Conservation (phyloP, 83 land plant species). For the Thuja plicata region DNA sequence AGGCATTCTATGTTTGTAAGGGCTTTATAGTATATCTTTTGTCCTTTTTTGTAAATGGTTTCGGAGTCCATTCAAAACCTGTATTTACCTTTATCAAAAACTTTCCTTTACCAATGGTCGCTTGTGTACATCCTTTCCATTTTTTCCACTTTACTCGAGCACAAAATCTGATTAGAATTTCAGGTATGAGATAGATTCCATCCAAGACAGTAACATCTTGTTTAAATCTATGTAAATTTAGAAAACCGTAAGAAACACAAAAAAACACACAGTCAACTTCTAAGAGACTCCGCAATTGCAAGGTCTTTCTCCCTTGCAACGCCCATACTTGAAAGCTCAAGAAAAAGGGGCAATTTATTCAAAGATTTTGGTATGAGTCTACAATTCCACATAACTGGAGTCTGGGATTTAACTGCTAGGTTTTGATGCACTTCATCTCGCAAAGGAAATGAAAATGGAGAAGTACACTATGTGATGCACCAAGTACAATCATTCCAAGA, state of each 20-base stretch:
- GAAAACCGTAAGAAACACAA: background rate
- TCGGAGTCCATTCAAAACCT: no score
- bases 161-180: background rate
- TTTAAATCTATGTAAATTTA: background rate
- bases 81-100: no score
- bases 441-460: background rate
- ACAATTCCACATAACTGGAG: background rate
- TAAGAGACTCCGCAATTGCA: background rate
- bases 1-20: no score
- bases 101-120: background rate
- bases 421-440: background rate
- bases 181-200: background rate
- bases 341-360: background rate
- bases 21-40: no score
- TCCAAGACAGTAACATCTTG: background rate
- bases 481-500: background rate
- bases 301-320: background rate
- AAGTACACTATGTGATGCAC: background rate
- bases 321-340: background rate
- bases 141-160: background rate
- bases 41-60: no score
- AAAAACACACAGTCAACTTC: background rate
- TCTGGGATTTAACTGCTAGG: background rate
- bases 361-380: background rate
- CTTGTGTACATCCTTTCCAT: background rate